Base-by-base conservation (phyloP, 805 yeast species). In the Yamadazyma sp. region DNA sequence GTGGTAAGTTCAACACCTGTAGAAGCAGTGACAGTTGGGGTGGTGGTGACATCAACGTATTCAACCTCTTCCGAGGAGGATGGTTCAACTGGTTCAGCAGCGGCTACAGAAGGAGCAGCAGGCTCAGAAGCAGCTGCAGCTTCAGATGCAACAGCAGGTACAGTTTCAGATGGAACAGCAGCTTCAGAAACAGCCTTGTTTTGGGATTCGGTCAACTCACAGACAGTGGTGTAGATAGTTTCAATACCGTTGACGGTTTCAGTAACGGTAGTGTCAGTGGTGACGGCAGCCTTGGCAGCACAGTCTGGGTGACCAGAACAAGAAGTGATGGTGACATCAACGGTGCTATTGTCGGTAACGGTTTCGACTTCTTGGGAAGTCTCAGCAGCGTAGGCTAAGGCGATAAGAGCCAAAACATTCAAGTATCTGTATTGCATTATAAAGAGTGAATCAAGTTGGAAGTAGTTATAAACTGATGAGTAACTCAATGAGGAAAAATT, bases 11-110 rank as follows among this genome's bases (percentile, higher is more conserved):
- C 69, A 42, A 69, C 71, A 51, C 64, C 71, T 37, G 70, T 64
- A 24, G 78, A 67, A n/a, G 56, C 59, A 40, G 73, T 64, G 33
- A 61, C 70, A 38, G 69, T 60, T 49, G 79, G 79, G 32, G 79
- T 75, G 41, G 67, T 55, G 43, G 78, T 73, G 49, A 65, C 60
- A 47, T 75, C 78, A 36, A 71, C 75, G 53, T 67, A 71, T n/a
- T 37, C 36, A 25, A 48, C 32, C 13, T 41, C 50, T 32, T 50
- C 46, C 14, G 49, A 25, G 11, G 46, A 32, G 23, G 47, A 22
- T 24, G 46, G 45, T 12, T 42, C 46, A 17, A 48, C 50, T 21
- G 48, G 38, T 25, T 49, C 44, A 23, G 41, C 32, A 41, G 48
- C 40, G n/a, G 39, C 27, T 32, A 42, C 40, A 17, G 52, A 21